A percentile compares a stretch with the other conserved stretches of the same genome.
Conservation (phyloP, 768 basidiomycete species). For the Boletellus emodensis region DNA sequence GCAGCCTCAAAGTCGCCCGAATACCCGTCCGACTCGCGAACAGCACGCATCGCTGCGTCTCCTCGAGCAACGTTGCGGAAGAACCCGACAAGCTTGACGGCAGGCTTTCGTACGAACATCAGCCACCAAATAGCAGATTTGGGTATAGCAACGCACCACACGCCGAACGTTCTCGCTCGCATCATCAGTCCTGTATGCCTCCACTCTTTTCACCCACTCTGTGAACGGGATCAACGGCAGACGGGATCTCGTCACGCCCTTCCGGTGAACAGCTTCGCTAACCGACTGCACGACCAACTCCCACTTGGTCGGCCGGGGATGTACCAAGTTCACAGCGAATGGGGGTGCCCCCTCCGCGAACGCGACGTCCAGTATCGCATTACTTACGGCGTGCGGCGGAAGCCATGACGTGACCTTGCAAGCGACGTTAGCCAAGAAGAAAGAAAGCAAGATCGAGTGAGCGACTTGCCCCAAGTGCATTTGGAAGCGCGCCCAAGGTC, state of each 20-base stretch:
- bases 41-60: conserved; percentile 9
- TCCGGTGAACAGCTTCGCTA: conserved; percentile 11
- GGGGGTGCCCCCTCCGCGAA: conserved; percentile 19
- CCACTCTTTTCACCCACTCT: conserved; percentile 27
- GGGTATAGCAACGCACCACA: conserved; percentile 22
- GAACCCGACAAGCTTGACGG: conserved; percentile 31
- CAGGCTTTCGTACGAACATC: conserved; percentile 22
- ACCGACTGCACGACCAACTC: conserved; percentile 23
- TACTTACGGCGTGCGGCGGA: conserved; percentile 25
- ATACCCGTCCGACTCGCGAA: background rate
- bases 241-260: conserved; percentile 3
- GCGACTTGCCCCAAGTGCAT: conserved; percentile 26
- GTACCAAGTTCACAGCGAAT: conserved; percentile 30
- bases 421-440: background rate
- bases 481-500: conserved; percentile 28
- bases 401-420: conserved; percentile 30
- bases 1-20: background rate
- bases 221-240: conserved; percentile 31
- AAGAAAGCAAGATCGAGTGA: background rate
- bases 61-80: conserved; percentile 19
- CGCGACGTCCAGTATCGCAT: conserved; percentile 27
- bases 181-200: conserved; percentile 5
- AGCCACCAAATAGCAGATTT: background rate
- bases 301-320: conserved; percentile 30
- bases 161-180: conserved; percentile 23